Conservation (phyloP, 1,284 basidiomycete species). For the Agaricales sp. region DNA sequence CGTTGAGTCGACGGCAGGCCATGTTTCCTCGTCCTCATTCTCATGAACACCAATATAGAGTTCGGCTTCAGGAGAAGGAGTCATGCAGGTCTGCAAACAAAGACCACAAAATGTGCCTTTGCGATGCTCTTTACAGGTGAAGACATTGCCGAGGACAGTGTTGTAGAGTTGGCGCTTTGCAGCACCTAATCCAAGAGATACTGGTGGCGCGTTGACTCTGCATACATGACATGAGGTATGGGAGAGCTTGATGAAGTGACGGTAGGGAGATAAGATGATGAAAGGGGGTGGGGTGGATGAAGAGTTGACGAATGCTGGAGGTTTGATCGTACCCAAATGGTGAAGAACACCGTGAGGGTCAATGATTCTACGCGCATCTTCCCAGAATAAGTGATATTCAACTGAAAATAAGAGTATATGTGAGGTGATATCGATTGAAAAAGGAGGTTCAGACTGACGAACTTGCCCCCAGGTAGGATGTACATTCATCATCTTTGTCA, state of each 20-base stretch:
- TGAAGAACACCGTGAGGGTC: slow-evolving; percentile 33
- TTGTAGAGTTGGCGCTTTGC: slow-evolving; percentile 4
- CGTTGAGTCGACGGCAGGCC: slow-evolving; percentile 13
- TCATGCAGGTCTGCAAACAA: neutral
- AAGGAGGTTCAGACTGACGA: slow-evolving; percentile 25
- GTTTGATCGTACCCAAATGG: slow-evolving; percentile 18
- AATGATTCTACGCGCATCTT: slow-evolving; percentile 30
- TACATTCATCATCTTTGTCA: slow-evolving; percentile 23
- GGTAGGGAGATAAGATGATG: neutral
- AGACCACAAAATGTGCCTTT: neutral
- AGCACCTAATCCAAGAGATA: neutral
- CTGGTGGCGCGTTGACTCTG: neutral
- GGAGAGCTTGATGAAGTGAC: neutral
- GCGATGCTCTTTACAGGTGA: slow-evolving; percentile 14
- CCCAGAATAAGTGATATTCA: slow-evolving; percentile 39
- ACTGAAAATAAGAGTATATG: slow-evolving; percentile 17
- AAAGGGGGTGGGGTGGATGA: neutral
- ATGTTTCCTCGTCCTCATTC: slow-evolving; percentile 35
- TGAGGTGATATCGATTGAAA: slow-evolving; percentile 3
- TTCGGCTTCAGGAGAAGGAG: slow-evolving; percentile 10
- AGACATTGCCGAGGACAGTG: slow-evolving; percentile 17
- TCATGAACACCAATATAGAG: slow-evolving; percentile 22
- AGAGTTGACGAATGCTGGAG: neutral
- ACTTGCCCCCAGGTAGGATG: slow-evolving; percentile 29
- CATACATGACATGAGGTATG: neutral